These are phyloP conservation scores for Cucumis cinereus DNA, from an alignment of 306 rosid genomes.

Conservation along the genomic window DNA sequence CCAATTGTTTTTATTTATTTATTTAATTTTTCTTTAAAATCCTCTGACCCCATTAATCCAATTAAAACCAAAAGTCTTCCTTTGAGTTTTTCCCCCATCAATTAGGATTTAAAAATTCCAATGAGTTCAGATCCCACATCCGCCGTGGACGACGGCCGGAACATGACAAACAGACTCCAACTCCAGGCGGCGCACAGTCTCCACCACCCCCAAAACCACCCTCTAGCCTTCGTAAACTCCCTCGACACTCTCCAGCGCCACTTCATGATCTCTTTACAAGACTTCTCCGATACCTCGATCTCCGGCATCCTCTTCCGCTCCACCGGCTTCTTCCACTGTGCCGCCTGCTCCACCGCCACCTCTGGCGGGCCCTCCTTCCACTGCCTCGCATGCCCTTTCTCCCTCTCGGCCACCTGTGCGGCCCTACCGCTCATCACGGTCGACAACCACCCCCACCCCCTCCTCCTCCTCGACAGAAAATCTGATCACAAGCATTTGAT, in stretches of 20 bases:
- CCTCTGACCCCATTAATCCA: too few relatives aligned
- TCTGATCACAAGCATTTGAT: background rate
- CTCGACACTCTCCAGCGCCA: background rate
- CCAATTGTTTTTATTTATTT: background rate
- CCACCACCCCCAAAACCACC: background rate
- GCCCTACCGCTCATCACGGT: background rate
- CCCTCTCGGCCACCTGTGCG: background rate
- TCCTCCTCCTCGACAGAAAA: background rate
- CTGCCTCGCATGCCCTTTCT: background rate
- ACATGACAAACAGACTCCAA: background rate
- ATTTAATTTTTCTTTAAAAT: background rate
- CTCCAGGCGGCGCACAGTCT: background rate
- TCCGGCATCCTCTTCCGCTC: background rate
- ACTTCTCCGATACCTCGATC: background rate
- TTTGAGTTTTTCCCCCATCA: background rate
- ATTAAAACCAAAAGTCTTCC: background rate
- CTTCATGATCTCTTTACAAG: background rate
- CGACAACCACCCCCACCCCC: background rate
- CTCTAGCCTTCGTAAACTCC: background rate
- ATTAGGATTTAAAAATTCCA: background rate
- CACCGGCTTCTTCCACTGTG: background rate
- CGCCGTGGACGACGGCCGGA: background rate
- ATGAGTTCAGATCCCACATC: background rate
- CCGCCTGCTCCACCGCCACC: background rate
- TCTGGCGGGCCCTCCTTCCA: background rate